Evolutionary conservation across 805 yeast genomes (phyloP).

Genomic region (Candida hungchunana): DNA sequence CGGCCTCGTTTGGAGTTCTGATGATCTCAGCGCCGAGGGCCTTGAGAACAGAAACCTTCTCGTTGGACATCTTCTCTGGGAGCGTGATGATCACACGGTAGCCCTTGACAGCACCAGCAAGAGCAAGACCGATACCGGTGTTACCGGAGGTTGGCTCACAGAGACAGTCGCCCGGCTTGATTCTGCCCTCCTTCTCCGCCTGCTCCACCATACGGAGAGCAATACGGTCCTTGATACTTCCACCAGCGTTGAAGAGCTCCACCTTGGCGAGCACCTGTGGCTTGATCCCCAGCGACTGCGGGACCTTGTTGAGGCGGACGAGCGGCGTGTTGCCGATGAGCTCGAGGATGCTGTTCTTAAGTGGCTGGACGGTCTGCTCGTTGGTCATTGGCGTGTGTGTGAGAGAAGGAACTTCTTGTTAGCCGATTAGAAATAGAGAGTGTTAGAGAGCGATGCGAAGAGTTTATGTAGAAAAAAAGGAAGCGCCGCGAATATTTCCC

Average conservation of each 20-base stretch:
- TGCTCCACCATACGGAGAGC: conserved; percentile 83
- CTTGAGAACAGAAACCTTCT: conserved; percentile 80
- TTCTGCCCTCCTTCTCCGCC: conserved; percentile 72
- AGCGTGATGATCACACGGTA: conserved; percentile 82
- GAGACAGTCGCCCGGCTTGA: conserved; percentile 84
- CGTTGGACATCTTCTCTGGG: conserved; percentile 91
- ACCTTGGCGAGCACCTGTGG: conserved; percentile 70
- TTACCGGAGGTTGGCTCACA: conserved; percentile 91
- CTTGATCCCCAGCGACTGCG: conserved; percentile 70
- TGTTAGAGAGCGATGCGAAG: too few species aligned
- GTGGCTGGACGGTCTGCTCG: conserved; percentile 8
- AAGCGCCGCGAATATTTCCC: too few species aligned
- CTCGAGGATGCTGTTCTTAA: conserved; percentile 44
- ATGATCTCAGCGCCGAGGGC: conserved; percentile 89
- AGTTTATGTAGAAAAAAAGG: too few species aligned
- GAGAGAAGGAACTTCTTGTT: too few species aligned
- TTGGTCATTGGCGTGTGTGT: too few species aligned
- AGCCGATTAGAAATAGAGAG: too few species aligned
- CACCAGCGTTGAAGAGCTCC: conserved; percentile 85
- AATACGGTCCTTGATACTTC: conserved; percentile 85
- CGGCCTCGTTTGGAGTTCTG: conserved; percentile 89
- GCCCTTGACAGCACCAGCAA: conserved; percentile 83
- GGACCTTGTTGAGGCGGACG: conserved; percentile 69
- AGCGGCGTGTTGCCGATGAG: conserved; percentile 85
- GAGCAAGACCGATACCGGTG: conserved; percentile 87